phyloP scores from a whole-genome alignment of 2,329 filamentous ascomycete species.

The Fusarium sp. region DNA sequence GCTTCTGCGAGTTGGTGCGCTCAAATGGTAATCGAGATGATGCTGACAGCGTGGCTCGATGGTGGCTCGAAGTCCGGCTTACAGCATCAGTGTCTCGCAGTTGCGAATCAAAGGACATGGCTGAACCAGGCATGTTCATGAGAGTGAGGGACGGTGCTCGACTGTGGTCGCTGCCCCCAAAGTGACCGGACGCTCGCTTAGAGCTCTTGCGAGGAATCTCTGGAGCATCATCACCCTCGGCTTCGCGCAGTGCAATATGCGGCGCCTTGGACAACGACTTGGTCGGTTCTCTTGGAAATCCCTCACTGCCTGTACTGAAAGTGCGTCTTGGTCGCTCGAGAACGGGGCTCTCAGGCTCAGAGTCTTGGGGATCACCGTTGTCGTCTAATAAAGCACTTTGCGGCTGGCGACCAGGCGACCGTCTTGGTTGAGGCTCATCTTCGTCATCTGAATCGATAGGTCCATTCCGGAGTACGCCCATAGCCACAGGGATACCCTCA shows the following conservation, averaged over 20 bases:
- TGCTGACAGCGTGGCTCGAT: slow-evolving; percentile 45
- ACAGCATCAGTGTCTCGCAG: slow-evolving; percentile 39
- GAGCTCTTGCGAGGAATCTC: slow-evolving; percentile 82
- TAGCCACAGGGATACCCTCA: slow-evolving; percentile 76
- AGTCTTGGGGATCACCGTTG: slow-evolving; percentile 62
- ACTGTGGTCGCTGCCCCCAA: slow-evolving; percentile 44
- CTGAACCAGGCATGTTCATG: slow-evolving; percentile 44
- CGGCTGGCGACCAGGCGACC: slow-evolving; percentile 47
- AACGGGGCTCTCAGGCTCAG: slow-evolving; percentile 58
- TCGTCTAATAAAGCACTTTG: slow-evolving; percentile 61
- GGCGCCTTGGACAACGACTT: slow-evolving; percentile 42
- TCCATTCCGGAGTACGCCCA: slow-evolving; percentile 70
- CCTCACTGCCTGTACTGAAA: slow-evolving; percentile 61
- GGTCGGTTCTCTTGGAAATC: slow-evolving; percentile 46
- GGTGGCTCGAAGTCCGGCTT: slow-evolving; percentile 44
- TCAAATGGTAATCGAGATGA: slow-evolving; percentile 68
- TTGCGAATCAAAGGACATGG: slow-evolving; percentile 43
- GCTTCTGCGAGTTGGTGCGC: slow-evolving; percentile 67
- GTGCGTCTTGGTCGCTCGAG: slow-evolving; percentile 48
- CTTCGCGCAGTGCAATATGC: slow-evolving; percentile 37
- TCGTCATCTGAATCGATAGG: slow-evolving; percentile 77
- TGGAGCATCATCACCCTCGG: slow-evolving; percentile 61
- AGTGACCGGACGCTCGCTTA: slow-evolving; percentile 67
- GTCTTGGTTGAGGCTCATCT: slow-evolving; percentile 52
- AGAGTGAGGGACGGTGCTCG: slow-evolving; percentile 56